Evolutionary conservation across 2,329 filamentous ascomycete genomes (phyloP).

Genomic region (Microthyrium microscopicum): DNA sequence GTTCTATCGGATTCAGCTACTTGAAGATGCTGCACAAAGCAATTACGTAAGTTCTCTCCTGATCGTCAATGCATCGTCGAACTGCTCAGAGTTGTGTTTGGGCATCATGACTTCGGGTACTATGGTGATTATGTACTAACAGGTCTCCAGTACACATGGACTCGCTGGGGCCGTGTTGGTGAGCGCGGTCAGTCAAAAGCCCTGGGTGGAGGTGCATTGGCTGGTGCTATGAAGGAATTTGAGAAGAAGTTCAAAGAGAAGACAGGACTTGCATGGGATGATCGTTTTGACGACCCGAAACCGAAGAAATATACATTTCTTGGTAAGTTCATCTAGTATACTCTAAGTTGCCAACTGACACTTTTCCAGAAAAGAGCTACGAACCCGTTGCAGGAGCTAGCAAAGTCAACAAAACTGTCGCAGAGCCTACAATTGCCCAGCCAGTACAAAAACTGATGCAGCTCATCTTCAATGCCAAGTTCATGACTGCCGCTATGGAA

Average conservation of each 20-base stretch:
- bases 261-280: conserved; percentile 33
- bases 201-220: conserved; percentile 22
- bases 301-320: conserved; percentile 60
- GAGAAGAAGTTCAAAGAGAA: conserved; percentile 42
- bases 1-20: conserved; percentile 58
- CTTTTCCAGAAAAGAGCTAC: too few species aligned
- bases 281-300: conserved; percentile 38
- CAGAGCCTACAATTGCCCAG: conserved; percentile 40
- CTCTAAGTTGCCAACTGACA: too few species aligned
- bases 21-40: conserved; percentile 10
- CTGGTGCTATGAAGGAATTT: conserved; percentile 27
- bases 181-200: conserved; percentile 30
- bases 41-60: too few species aligned
- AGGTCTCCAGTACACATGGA: too few species aligned
- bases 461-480: conserved; percentile 67
- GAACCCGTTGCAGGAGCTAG: too few species aligned
- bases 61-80: too few species aligned
- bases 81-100: too few species aligned
- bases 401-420: conserved; percentile 16
- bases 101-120: too few species aligned
- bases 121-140: conserved; percentile 15
- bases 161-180: conserved; percentile 64
- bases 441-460: conserved; percentile 54
- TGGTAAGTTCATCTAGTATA: too few species aligned
- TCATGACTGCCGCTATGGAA: conserved; percentile 51